A percentile compares a stretch with the other conserved stretches of the same genome.
phyloP scores from a whole-genome alignment of 768 basidiomycete genomes.

The Peribolospora baueri region DNA sequence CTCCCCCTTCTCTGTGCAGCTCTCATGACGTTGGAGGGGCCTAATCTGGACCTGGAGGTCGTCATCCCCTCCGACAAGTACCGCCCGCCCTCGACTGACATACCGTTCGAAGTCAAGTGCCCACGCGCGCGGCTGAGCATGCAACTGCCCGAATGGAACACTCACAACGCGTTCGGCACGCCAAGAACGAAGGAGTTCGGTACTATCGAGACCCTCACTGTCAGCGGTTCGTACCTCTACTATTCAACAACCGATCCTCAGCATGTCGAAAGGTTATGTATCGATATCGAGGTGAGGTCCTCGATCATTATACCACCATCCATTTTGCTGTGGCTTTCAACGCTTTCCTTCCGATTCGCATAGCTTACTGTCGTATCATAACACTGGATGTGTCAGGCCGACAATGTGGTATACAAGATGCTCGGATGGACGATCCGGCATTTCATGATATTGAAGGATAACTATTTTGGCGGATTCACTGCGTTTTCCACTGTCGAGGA shows the following conservation, averaged over 20 bases:
- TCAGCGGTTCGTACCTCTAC: slow-evolving; percentile 52
- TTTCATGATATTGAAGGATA: slow-evolving; percentile 61
- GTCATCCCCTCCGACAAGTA: slow-evolving; percentile 47
- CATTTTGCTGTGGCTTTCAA: slow-evolving; percentile 1
- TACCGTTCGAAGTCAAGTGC: slow-evolving; percentile 36
- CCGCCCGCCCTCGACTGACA: slow-evolving; percentile 39
- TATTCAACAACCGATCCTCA: slow-evolving; percentile 41
- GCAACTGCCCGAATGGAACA: slow-evolving; percentile 71
- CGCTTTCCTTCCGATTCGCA: neutral
- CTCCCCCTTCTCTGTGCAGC: slow-evolving; percentile 26
- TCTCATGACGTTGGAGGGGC: slow-evolving; percentile 42
- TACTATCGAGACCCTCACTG: slow-evolving; percentile 29
- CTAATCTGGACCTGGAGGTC: slow-evolving; percentile 28
- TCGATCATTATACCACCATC: neutral
- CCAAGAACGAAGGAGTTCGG: slow-evolving; percentile 38
- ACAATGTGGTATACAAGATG: slow-evolving; percentile 36
- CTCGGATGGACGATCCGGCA: slow-evolving; percentile 75
- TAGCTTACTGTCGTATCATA: neutral
- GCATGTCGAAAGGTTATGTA: slow-evolving; percentile 49
- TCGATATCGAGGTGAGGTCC: slow-evolving; percentile 35
- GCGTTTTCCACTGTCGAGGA: slow-evolving; percentile 73
- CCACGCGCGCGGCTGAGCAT: slow-evolving; percentile 36
- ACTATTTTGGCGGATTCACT: slow-evolving; percentile 83
- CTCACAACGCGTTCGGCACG: slow-evolving; percentile 42
- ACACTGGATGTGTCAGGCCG: slow-evolving; percentile 20